A percentile compares a stretch with the other conserved stretches of the same genome.
These are phyloP conservation scores for Neurospora hispaniola DNA, from an alignment of 495 filamentous ascomycete genomes.

Conservation along the genomic window DNA sequence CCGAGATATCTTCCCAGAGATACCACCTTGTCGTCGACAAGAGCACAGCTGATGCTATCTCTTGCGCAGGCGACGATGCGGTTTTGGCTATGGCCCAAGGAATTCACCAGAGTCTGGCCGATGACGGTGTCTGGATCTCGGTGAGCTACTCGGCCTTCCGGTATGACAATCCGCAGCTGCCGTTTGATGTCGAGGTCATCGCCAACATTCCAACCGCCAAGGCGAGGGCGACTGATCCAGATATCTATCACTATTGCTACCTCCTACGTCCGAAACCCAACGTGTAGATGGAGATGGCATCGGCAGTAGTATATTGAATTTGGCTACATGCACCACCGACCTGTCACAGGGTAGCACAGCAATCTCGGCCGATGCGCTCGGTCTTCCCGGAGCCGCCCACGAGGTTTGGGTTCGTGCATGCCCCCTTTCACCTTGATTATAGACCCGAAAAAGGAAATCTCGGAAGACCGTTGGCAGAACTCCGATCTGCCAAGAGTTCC, in stretches of 20 bases:
- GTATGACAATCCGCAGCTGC: conserved; percentile 17
- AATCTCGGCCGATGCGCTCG: not conserved
- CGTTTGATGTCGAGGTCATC: conserved; percentile 26
- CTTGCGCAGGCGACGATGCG: conserved; percentile 23
- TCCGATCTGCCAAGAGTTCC: not conserved
- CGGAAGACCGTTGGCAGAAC: not conserved
- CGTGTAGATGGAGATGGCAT: not conserved
- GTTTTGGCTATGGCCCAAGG: conserved; percentile 19
- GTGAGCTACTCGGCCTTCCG: conserved; percentile 29
- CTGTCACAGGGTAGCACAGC: not conserved
- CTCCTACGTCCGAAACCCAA: conserved; percentile 20
- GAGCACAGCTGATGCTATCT: conserved; percentile 30
- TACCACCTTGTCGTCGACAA: conserved; percentile 32
- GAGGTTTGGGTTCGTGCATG: not conserved
- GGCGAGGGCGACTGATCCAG: conserved; percentile 22
- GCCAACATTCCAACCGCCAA: conserved; percentile 25
- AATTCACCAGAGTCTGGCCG: conserved; percentile 15
- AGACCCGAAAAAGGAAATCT: not conserved
- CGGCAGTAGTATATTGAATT: not conserved
- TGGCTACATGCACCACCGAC: not conserved
- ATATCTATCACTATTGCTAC: conserved; percentile 28
- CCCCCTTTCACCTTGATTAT: not conserved
- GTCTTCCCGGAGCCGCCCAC: not conserved
- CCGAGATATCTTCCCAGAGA: not conserved
- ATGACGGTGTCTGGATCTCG: conserved; percentile 28